These are phyloP conservation scores for Micractinium conductrix DNA, from an alignment of 139 green algal genomes.

Conservation along the genomic window DNA sequence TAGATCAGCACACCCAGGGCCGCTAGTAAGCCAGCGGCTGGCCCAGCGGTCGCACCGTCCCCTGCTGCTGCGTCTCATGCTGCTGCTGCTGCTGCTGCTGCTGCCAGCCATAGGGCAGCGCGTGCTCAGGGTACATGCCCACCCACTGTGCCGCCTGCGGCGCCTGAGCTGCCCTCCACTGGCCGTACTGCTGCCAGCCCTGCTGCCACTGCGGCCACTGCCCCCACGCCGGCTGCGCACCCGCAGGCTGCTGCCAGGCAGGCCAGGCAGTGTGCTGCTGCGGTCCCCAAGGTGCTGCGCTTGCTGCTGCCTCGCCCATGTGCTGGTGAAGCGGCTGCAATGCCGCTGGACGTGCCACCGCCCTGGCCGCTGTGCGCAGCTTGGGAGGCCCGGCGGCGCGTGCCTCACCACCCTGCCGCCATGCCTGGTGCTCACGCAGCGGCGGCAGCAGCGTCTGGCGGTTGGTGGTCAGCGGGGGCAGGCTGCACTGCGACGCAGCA, in stretches of 20 bases:
- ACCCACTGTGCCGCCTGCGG: not conserved
- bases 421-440: not conserved
- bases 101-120: not conserved
- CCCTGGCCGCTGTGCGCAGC: constrained; percentile 9
- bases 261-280: not conserved
- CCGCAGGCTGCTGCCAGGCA: not conserved
- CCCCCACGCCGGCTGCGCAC: not conserved
- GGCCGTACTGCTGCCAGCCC: not conserved
- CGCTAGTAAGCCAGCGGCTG: too few relatives aligned
- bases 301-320: not conserved
- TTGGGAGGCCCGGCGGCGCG: not conserved
- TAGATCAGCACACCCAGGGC: too few relatives aligned
- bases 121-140: too few relatives aligned
- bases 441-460: not conserved
- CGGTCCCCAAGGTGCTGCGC: not conserved
- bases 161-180: not conserved
- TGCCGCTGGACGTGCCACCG: not conserved
- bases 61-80: too few relatives aligned
- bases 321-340: not conserved
- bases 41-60: too few relatives aligned
- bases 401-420: not conserved
- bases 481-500: too few relatives aligned
- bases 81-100: not conserved
- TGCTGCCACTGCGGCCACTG: not conserved
- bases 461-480: not conserved